Conservation (phyloP, 495 filamentous ascomycete species). For the Trypethelium eluteriae region DNA sequence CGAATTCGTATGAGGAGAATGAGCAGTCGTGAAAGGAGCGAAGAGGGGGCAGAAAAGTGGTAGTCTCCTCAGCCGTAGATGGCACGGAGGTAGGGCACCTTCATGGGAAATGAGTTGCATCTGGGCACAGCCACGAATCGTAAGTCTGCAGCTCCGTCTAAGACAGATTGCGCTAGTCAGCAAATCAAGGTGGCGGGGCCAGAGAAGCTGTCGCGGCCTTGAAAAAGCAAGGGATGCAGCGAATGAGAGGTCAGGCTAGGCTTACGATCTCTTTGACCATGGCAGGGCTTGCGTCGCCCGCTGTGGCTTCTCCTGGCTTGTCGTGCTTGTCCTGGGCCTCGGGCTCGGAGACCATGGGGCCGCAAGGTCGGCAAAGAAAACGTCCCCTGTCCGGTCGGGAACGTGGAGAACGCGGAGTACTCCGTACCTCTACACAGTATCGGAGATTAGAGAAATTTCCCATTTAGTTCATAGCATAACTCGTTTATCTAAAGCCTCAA, state of each 20-base stretch:
- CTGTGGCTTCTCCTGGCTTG: too few relatives aligned
- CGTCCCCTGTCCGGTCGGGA: too few relatives aligned
- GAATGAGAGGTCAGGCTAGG: neutral
- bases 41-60: neutral
- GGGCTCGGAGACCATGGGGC: too few relatives aligned
- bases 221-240: neutral
- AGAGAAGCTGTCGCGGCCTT: neutral
- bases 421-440: too few relatives aligned
- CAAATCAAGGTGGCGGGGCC: neutral
- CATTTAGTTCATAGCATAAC: too few relatives aligned
- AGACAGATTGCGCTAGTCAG: neutral
- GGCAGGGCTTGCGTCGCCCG: neutral
- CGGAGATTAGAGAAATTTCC: too few relatives aligned
- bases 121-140: conserved; percentile 11
- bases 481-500: too few relatives aligned
- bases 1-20: neutral
- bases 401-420: too few relatives aligned
- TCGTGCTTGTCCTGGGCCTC: too few relatives aligned
- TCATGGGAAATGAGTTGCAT: conserved; percentile 7
- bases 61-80: neutral
- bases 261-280: neutral
- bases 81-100: neutral
- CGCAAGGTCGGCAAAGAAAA: too few relatives aligned
- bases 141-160: neutral
- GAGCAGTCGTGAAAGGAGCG: neutral